Percentiles rank a stretch among this genome's conserved stretches.
These are phyloP conservation scores for Alternaria incomplexa DNA, from an alignment of 2,329 filamentous ascomycete genomes.

Conservation along the genomic window DNA sequence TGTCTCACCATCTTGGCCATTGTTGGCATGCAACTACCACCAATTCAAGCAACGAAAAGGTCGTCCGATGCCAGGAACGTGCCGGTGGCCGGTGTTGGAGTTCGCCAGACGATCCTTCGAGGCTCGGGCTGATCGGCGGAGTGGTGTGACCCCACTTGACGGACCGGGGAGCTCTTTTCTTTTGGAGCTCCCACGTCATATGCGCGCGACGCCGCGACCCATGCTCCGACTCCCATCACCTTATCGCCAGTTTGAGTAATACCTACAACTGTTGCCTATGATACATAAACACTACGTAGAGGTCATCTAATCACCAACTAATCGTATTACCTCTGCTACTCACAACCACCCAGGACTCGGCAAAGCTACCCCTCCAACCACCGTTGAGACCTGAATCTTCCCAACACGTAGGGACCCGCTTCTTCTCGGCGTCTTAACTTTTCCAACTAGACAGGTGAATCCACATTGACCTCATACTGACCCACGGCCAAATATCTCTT, in stretches of 20 bases:
- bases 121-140: slow-evolving; percentile 3
- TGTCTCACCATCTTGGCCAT: not conserved
- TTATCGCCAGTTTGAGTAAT: slow-evolving; percentile 10
- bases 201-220: slow-evolving; percentile 1
- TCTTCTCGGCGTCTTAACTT: slow-evolving; percentile 21
- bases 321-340: not conserved
- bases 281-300: not conserved
- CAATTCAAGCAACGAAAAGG: not conserved
- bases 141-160: slow-evolving; percentile 24
- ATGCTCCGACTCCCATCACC: slow-evolving; percentile 10
- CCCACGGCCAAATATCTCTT: slow-evolving; percentile 20
- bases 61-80: not conserved
- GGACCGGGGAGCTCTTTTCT: slow-evolving; percentile 22
- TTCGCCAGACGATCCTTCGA: not conserved
- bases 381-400: slow-evolving; percentile 18
- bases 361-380: slow-evolving; percentile 19
- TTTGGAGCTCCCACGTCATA: slow-evolving; percentile 25
- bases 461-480: slow-evolving; percentile 36
- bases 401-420: slow-evolving; percentile 32
- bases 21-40: not conserved
- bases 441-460: slow-evolving; percentile 18
- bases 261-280: not conserved
- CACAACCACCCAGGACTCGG: not conserved
- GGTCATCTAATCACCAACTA: not conserved
- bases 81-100: not conserved